Evolutionary conservation across 1,284 basidiomycete species (phyloP), one percentile per base, ranked within the genome.

Genomic region (Chalciporus sp.): DNA sequence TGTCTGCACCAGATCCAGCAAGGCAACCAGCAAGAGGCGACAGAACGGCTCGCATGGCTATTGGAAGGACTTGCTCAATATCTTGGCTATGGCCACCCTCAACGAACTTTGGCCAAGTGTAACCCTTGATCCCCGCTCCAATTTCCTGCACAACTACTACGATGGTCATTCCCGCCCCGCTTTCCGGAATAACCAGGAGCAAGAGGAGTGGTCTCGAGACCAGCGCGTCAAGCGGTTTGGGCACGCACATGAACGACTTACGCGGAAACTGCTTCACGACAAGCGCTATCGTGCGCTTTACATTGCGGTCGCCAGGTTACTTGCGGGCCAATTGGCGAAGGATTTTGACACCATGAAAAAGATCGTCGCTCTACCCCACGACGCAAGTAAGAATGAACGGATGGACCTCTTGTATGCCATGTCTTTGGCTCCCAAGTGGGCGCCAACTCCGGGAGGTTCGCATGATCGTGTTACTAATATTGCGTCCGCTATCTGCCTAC

Each of bases 51-150:
- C 80, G 3, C 84, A 87, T 53, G 86, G 85, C 0, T 87, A 83
- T 61, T 87, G 83, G 82, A 88, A 87, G 65, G 85, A 87, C 57
- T 72, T 87, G 20, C 75, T 86, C 43, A 85, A 86, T 51, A 80
- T 88, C 49, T 69, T 87, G 11, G 75, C 77, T 5, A 72, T 88
- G 37, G 82, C 81, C 3, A 74, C 78, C 0, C 63, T 75, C 10
- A 77, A 76, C 55, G 70, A 85, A 55, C 74, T 87, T 33, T 52
- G 55, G 19, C 61, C 67, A 27, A 43, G 23, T 7, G 3, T 27
- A 8, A 10, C 41, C 5, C 49, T 58, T 5, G 1, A 33, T 43
- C 53, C 48, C 8, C 51, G 47, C 17, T 58, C 61, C 7, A 60
- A 55, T 33, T 65, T 80, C 63, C 68, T 78, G 23, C 76, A 79